Evolutionary conservation across 1,139 yeast species (phyloP), one percentile per base, ranked within the genome.

Genomic region (Debaryomycetaceae sp.): DNA sequence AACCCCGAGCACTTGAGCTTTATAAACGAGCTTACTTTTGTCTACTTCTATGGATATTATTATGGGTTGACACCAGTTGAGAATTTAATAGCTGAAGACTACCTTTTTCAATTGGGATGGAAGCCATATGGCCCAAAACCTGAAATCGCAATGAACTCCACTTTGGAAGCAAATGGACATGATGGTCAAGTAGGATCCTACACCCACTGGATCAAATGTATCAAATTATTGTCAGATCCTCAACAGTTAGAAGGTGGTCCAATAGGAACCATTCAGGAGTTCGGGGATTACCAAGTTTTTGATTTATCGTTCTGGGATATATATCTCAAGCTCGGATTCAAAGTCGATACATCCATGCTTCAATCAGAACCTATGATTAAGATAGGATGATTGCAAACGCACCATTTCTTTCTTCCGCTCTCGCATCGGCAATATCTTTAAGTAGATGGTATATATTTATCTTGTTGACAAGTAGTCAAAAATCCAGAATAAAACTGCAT

Each of bases 1-100:
- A 56, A 50, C 52, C 45, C 67, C 42, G 66, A 62, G 13, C 34
- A 45, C 33, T 37, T 47, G 30, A 50, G 54, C 3, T 46, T 62
- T 35, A 58, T 66, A 38, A 65, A 69, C 39, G 74, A 72, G 53
- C 54, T 72, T 46, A 68, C 73, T 13, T 68, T 75, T 45, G 80
- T 80, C 3, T 64, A 82, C 41, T 83, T 83, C 53, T 83, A 72
- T 58, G 87, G 85, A 4, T 80, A 68, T 54, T 83, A 81, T 54
- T 81, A 72, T 57, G 83, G 83, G 2, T 59, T 76, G 37, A 75
- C 84, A 1, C 79, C 77, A 11, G 62, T 67, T 44, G 85, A 80
- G 55, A 69, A 72, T 52, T 60, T 72, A 48, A 66, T 73, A 34
- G 78, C 79, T 3, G 79, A 74, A 55, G 55, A 65, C 3, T 64